Evolutionary conservation across 768 basidiomycete species (phyloP), one percentile per base, ranked within the genome.

Genomic region (Scleroderma citrinum): DNA sequence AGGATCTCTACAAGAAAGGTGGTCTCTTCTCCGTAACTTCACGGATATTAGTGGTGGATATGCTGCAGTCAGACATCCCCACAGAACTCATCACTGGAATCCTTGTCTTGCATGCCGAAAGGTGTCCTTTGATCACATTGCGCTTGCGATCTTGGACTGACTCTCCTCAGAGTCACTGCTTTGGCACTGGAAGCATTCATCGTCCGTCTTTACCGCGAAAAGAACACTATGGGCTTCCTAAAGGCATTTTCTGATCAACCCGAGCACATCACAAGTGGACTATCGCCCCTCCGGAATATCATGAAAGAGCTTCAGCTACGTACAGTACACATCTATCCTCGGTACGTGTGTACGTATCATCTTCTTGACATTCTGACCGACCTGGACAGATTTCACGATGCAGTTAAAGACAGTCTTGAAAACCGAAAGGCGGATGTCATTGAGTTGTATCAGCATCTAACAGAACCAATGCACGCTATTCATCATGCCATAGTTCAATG

Each of bases 211-310:
- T 97, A 86, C 62, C 80, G 95, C 36, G 85, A 96, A 66, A 82
- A 85, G 70, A 99, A 97, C 70, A 80, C 77, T 63, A 75, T 73
- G 2, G 95, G 95, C 1, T 99, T 98, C 66, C 72, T 97, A 55
- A 98, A 99, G 66, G 96, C 92, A 0, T 96, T 99, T 62, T 91
- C 92, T 2, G 96, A 98, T 65, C 88, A 97, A 59, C 93, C 95
- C 4, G 96, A 98, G 64, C 82, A 87, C 53, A 96, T 99, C 52
- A 93, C 87, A 0, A 90, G 82, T 53, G 95, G 94, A 1, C 68
- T 98, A 64, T 92, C 90, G 1, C 96, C 96, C 1, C 72, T 99
- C 19, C 87, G 84, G 59, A 92, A 85, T 46, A 87, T 95, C 53
- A 83, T 99, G 80, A 92, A 92, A 52, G 92, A 95, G 63, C 76